These are phyloP conservation scores for Fusarium papillatum DNA, from an alignment of 2,329 filamentous ascomycete species.

Conservation along the genomic window DNA sequence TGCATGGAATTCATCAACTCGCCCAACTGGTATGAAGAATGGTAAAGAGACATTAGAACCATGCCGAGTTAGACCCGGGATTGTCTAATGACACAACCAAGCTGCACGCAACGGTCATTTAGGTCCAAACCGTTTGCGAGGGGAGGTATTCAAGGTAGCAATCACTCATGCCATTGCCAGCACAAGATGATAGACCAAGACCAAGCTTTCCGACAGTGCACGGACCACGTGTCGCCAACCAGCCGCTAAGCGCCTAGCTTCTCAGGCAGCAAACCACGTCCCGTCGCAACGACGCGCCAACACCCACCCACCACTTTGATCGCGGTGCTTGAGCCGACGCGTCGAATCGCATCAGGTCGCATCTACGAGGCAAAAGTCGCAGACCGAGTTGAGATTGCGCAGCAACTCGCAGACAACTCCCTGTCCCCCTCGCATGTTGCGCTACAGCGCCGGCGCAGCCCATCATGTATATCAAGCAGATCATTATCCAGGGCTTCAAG, in stretches of 20 bases:
- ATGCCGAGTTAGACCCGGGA: not conserved
- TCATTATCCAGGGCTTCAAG: constrained; percentile 99
- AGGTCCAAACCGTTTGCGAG: not conserved
- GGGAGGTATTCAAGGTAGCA: not conserved
- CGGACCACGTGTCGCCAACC: constrained; percentile 21
- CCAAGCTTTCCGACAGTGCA: constrained; percentile 21
- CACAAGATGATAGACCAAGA: not conserved
- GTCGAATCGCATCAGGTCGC: constrained; percentile 45
- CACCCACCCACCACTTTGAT: constrained; percentile 43
- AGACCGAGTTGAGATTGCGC: constrained; percentile 40
- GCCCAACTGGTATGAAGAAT: not conserved
- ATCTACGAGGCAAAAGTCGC: constrained; percentile 33
- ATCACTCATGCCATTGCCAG: not conserved
- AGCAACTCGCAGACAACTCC: constrained; percentile 40
- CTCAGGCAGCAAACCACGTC: constrained; percentile 42
- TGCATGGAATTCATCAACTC: not conserved
- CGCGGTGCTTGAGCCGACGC: constrained; percentile 44
- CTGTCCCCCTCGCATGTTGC: constrained; percentile 50
- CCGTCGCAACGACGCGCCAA: constrained; percentile 43
- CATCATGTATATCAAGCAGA: constrained; percentile 98
- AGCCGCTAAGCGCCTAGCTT: constrained; percentile 20
- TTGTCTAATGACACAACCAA: not conserved
- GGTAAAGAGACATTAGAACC: not conserved
- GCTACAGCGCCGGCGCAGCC: constrained; percentile 53
- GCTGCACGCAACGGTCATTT: not conserved